phyloP scores from a whole-genome alignment of 352 stramenopile genomes.

The Globisporangium cederbergense region DNA sequence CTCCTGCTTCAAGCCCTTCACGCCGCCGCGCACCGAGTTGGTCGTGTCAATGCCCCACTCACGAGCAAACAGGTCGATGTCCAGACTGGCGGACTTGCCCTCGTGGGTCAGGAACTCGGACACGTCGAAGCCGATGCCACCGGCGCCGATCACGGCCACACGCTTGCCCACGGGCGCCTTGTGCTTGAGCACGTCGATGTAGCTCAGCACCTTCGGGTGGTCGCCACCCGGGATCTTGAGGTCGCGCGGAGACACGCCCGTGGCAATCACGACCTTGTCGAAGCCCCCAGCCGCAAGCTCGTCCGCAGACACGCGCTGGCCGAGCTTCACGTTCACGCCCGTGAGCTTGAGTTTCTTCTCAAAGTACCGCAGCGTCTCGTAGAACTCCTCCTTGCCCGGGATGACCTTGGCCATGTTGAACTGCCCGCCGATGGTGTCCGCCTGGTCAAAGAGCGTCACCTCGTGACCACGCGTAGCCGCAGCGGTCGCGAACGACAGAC shows the following conservation, averaged over 20 bases:
- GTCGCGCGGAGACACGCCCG: slow-evolving; percentile 89
- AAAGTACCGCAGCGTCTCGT: slow-evolving; percentile 97
- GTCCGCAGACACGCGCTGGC: slow-evolving; percentile 39
- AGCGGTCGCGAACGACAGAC: slow-evolving; percentile 88
- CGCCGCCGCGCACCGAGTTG: slow-evolving; percentile 79
- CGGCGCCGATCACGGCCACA: slow-evolving; percentile 95
- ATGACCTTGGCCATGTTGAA: slow-evolving; percentile 98
- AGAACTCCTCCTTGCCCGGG: slow-evolving; percentile 97
- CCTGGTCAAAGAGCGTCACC: slow-evolving; percentile 93
- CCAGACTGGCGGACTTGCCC: slow-evolving; percentile 58
- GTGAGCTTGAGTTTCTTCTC: slow-evolving; percentile 82
- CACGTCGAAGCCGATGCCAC: slow-evolving; percentile 98
- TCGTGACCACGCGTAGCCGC: slow-evolving; percentile 90
- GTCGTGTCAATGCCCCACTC: slow-evolving; percentile 94
- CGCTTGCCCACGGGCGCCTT: slow-evolving; percentile 86
- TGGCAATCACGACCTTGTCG: slow-evolving; percentile 95
- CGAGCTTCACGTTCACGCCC: slow-evolving; percentile 81
- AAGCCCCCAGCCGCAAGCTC: slow-evolving; percentile 56
- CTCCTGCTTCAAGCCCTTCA: slow-evolving; percentile 52
- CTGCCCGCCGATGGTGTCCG: slow-evolving; percentile 87
- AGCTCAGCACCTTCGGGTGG: slow-evolving; percentile 91
- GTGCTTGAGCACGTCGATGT: slow-evolving; percentile 94
- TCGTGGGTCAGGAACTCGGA: slow-evolving; percentile 92
- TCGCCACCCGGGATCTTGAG: slow-evolving; percentile 88
- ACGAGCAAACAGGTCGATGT: slow-evolving; percentile 84